These are phyloP conservation scores for Dalbergia cultrata DNA, from an alignment of 306 rosid genomes.

Conservation along the genomic window DNA sequence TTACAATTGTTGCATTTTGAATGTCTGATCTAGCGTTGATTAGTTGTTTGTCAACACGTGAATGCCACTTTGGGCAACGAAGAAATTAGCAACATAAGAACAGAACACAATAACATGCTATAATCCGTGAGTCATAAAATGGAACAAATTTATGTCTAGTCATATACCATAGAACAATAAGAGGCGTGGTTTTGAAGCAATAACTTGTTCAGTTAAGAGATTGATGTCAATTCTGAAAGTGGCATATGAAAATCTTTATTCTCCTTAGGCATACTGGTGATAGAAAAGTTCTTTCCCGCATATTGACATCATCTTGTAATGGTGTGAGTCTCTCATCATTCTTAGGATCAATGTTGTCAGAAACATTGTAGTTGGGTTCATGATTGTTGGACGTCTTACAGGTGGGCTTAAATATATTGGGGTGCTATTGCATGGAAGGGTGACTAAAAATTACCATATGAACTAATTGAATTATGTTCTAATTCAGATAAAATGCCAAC, in stretches of 20 bases:
- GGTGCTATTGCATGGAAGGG: slow-evolving; percentile 49
- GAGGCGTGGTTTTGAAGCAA: slow-evolving; percentile 63
- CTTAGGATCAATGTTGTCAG: slow-evolving; percentile 29
- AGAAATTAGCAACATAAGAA: slow-evolving; percentile 44
- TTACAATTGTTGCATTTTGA: slow-evolving; percentile 71
- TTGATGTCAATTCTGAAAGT: slow-evolving; percentile 52
- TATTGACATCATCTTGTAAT: slow-evolving; percentile 40
- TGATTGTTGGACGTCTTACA: slow-evolving; percentile 38
- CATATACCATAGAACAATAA: slow-evolving; percentile 61
- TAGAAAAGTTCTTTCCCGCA: slow-evolving; percentile 42
- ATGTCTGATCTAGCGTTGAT: slow-evolving; percentile 64
- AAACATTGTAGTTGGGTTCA: slow-evolving; percentile 39
- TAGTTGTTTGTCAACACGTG: slow-evolving; percentile 69
- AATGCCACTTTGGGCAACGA: slow-evolving; percentile 75
- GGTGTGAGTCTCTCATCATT: slow-evolving; percentile 54
- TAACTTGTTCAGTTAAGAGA: slow-evolving; percentile 73
- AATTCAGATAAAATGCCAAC: slow-evolving; percentile 29
- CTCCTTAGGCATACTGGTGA: slow-evolving; percentile 43
- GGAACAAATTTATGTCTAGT: slow-evolving; percentile 25
- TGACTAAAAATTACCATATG: slow-evolving; percentile 40
- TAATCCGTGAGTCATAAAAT: slow-evolving; percentile 1
- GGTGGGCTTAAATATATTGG: slow-evolving; percentile 36
- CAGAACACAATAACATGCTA: slow-evolving; percentile 26
- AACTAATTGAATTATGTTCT: slow-evolving; percentile 36
- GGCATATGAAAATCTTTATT: slow-evolving; percentile 47